Base-by-base conservation (phyloP, 2,329 filamentous ascomycete species). In the Pleoardoris graminearum region DNA sequence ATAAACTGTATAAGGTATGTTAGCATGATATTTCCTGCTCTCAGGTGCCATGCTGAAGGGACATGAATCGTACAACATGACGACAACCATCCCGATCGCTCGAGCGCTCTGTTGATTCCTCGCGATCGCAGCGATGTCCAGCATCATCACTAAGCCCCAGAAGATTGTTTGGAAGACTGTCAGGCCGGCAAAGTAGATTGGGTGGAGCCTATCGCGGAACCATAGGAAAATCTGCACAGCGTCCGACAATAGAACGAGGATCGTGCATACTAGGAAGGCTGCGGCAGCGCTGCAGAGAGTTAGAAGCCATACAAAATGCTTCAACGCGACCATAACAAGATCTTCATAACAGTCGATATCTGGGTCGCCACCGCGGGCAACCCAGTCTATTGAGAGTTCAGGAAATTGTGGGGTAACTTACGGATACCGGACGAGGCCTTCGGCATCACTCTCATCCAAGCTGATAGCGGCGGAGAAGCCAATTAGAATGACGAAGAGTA, bases 161-260 rank as follows among this genome's bases (percentile, higher is more conserved):
- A 74, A 72, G n/a, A 56, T 58, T 2, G 70, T 68, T 49, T 75
- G 71, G 32, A 72, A 52, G 41, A 61, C 62, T 48, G 70, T 74
- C 63, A 73, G 68, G 39, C 66, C 66, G 25, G 73, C 63, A 54
- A 75, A 73, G 14, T 59, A 64, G 17, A 51, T 57, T 2, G 71
- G 71, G 16, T 65, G 65, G 14, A 75, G 58, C 22, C 53, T 61
- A 48, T 70, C 60, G 27, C 65, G 64, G n/a, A 64, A 55, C 55
- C 72, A 73, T 39, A 68, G 55, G 47, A 74, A 33, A 37, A 75
- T 72, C 8, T 67, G 63, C 23, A 68, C 55, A 7, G 73, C 50
- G 38, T 75, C 72, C 37, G 73, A 62, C 17, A 73, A 54, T 0
- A 75, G 60, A 16, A 71, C 69, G 35, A 68, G 57, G 41, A 67